A percentile compares a stretch with the other conserved stretches of the same genome.
Conservation (phyloP, 2,329 filamentous ascomycete genomes). For the Alternaria arbusti region DNA sequence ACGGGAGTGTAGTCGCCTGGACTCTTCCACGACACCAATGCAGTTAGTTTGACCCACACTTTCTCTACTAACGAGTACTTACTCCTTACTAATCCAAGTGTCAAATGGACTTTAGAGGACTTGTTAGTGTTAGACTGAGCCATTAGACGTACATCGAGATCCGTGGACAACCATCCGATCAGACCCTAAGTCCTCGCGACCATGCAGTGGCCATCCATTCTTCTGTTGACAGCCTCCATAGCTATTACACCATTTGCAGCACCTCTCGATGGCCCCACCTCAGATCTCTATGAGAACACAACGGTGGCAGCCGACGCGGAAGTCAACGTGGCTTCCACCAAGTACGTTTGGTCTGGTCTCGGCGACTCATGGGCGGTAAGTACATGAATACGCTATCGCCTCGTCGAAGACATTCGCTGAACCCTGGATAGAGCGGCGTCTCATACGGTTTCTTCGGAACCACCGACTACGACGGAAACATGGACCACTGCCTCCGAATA, state of each 20-base stretch:
- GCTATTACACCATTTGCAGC: neutral
- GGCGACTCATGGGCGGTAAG: neutral
- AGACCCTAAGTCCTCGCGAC: neutral
- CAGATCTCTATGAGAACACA: neutral
- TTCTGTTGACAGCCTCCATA: neutral
- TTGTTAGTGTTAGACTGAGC: neutral
- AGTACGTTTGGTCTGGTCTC: neutral
- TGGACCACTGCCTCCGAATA: neutral
- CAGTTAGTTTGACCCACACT: neutral
- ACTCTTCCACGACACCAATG: too few relatives aligned
- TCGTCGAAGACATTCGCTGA: neutral
- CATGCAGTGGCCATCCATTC: neutral
- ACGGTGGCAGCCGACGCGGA: neutral
- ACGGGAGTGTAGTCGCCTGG: too few relatives aligned
- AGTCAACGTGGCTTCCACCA: neutral
- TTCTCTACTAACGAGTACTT: neutral
- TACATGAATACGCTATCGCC: accelerated
- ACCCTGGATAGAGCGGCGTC: neutral
- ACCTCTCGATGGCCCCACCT: neutral
- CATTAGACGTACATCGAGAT: neutral
- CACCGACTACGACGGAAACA: neutral
- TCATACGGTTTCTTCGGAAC: neutral
- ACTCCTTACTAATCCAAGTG: neutral
- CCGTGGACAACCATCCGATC: neutral
- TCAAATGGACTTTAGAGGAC: accelerated